Evolutionary conservation across 2,329 filamentous ascomycete species (phyloP), one percentile per base, ranked within the genome.

Genomic region (Hymenoscyphus linearis): DNA sequence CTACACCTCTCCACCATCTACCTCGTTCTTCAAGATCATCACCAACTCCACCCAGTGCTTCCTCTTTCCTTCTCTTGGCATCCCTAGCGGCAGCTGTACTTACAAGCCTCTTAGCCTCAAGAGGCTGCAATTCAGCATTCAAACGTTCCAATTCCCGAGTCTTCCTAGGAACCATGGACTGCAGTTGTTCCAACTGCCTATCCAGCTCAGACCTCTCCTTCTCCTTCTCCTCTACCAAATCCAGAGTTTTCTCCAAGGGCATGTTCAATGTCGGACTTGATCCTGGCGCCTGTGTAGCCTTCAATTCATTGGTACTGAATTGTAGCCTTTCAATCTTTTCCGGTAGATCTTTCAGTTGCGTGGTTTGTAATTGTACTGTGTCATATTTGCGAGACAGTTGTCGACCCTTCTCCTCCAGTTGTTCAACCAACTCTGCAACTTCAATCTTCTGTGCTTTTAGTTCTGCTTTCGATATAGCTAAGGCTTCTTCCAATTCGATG

Each of bases 391-490:
- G 75, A 64, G 79, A 81, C 59, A 93, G 75, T 35, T 85, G 81
- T 55, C 80, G 77, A 0, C 84, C 86, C 63, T 82, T 83, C 58
- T 72, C 74, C 72, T 96, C 91, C 67, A 97, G 81, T 63, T 89
- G 86, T 25, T 79, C 76, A 16, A 96, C 85, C 78, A 93, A 84
- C 47, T 84, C 81, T 12, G 85, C 84, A 1, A 96, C 91, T 63
- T 93, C 88, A 16, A 83, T 80, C 76, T 98, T 98, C 70, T 90
- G 86, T 50, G 84, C 82, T 73, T 95, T 91, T 36, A 98, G 81
- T 55, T 84, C 82, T 16, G 85, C 85, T 74, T 98, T 98, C 60
- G 85, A 79, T 13, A 84, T 83, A 3, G 80, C 81, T 16, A 91
- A 78, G 63, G 91, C 87, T 60, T 82, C 79, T 72, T 95, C 91